Conservation (phyloP, 192 early-diverging fungal species). For the Linnemannia hyalina region DNA sequence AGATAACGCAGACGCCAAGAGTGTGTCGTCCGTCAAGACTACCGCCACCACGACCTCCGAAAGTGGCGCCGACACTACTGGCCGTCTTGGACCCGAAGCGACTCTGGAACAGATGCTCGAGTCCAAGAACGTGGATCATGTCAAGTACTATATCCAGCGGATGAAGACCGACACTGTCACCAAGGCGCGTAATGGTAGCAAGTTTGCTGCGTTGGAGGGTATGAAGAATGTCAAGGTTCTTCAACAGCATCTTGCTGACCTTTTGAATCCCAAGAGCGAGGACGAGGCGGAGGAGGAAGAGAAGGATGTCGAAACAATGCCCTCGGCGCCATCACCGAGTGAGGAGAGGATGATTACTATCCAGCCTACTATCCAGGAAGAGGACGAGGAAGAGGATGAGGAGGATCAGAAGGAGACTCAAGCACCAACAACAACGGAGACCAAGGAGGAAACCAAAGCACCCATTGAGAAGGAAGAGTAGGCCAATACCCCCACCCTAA, state of each 20-base stretch:
- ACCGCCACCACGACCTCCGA: slow-evolving; percentile 16
- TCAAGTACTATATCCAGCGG: slow-evolving; percentile 49
- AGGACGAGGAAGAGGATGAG: slow-evolving; percentile 5
- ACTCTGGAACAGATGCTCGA: slow-evolving; percentile 33
- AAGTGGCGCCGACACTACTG: background rate
- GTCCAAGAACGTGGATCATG: slow-evolving; percentile 35
- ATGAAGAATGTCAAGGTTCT: slow-evolving; percentile 55
- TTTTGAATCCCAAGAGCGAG: background rate
- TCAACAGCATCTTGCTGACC: slow-evolving; percentile 28
- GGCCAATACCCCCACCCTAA: background rate
- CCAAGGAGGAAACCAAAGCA: background rate
- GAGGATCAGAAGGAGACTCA: slow-evolving; percentile 9
- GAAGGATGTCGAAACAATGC: background rate
- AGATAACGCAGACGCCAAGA: background rate
- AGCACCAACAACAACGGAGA: background rate
- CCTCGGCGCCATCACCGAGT: background rate
- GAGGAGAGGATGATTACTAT: background rate
- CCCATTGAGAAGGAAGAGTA: background rate
- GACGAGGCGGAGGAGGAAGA: slow-evolving; percentile 13
- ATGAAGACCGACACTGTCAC: slow-evolving; percentile 54
- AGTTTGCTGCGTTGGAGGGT: slow-evolving; percentile 49
- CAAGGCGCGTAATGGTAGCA: slow-evolving; percentile 49
- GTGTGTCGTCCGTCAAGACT: background rate
- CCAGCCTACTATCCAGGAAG: slow-evolving; percentile 1
- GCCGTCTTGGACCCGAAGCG: slow-evolving; percentile 37